A percentile compares a stretch with the other conserved stretches of the same genome.
Conservation (phyloP, 768 basidiomycete species). For the Amanita subjunquillea region DNA sequence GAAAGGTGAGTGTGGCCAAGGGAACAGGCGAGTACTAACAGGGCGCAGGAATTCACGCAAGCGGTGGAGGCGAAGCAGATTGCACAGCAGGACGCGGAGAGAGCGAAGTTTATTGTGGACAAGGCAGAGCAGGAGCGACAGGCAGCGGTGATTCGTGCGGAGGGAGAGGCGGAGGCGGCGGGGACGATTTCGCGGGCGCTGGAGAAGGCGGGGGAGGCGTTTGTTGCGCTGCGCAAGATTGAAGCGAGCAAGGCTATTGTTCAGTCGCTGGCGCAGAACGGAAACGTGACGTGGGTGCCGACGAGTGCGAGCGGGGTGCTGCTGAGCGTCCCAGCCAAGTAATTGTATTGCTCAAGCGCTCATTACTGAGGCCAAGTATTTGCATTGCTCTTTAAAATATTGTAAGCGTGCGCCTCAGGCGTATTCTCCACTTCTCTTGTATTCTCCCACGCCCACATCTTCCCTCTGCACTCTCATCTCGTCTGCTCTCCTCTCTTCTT, state of each 20-base stretch:
- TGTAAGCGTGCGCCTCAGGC: too few relatives aligned
- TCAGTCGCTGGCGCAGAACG: conserved; percentile 65
- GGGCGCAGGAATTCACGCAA: conserved; percentile 76
- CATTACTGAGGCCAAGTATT: too few relatives aligned
- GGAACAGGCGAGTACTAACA: not conserved
- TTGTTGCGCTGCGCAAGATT: conserved; percentile 90
- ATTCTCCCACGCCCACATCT: conserved; percentile 30
- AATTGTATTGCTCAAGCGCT: conserved; percentile 7
- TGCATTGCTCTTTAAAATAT: too few relatives aligned
- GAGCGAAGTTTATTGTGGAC: conserved; percentile 98
- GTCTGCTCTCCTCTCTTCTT: conserved; percentile 35
- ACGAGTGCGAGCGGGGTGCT: conserved; percentile 72
- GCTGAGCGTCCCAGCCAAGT: conserved; percentile 67
- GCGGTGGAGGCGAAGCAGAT: conserved; percentile 99
- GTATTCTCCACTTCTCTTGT: conserved; percentile 6
- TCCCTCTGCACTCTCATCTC: conserved; percentile 39
- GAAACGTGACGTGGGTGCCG: conserved; percentile 87
- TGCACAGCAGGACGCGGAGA: conserved; percentile 98
- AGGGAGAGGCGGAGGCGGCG: conserved; percentile 98
- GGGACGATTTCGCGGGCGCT: conserved; percentile 84
- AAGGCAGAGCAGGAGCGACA: conserved; percentile 99
- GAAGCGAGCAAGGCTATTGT: conserved; percentile 98
- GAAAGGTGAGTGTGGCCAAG: conserved; percentile 42
- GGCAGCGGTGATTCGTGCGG: conserved; percentile 94
- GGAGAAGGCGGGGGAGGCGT: conserved; percentile 91